Conservation (phyloP, 306 rosid genomes). For the Spatholobus suberectus region DNA sequence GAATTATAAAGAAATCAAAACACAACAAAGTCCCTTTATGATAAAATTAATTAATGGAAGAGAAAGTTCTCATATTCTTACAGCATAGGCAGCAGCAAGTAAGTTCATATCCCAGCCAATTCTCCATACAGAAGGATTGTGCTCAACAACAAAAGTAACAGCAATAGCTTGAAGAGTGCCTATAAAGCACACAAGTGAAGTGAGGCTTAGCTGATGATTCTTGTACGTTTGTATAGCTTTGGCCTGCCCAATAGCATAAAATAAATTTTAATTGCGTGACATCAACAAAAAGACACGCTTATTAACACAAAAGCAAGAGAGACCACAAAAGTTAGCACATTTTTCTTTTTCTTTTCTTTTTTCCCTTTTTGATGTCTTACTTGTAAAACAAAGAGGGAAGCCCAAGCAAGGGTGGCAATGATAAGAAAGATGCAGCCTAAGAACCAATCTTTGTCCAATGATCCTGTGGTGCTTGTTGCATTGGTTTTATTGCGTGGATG, state of each 20-base stretch:
- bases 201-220: constrained; percentile 83
- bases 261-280: background rate
- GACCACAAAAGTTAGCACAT: background rate
- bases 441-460: constrained; percentile 68
- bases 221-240: constrained; percentile 80
- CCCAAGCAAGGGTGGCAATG: constrained; percentile 95
- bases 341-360: background rate
- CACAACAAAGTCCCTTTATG: background rate
- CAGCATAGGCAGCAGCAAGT: constrained; percentile 97
- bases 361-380: constrained; percentile 49
- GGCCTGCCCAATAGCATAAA: constrained; percentile 49
- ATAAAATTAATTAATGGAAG: background rate
- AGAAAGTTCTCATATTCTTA: constrained; percentile 59
- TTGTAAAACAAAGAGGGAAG: constrained; percentile 87
- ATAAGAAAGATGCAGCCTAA: constrained; percentile 78
- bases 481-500: constrained; percentile 41
- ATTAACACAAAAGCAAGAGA: background rate
- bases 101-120: constrained; percentile 93
- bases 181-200: constrained; percentile 72
- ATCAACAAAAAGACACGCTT: background rate
- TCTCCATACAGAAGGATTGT: constrained; percentile 77
- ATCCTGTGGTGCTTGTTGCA: constrained; percentile 39
- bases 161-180: constrained; percentile 91
- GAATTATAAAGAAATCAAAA: background rate
- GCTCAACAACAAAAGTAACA: constrained; percentile 82